Base-by-base conservation (phyloP, 169 alveolate species). In the Eimeria necatrix region DNA sequence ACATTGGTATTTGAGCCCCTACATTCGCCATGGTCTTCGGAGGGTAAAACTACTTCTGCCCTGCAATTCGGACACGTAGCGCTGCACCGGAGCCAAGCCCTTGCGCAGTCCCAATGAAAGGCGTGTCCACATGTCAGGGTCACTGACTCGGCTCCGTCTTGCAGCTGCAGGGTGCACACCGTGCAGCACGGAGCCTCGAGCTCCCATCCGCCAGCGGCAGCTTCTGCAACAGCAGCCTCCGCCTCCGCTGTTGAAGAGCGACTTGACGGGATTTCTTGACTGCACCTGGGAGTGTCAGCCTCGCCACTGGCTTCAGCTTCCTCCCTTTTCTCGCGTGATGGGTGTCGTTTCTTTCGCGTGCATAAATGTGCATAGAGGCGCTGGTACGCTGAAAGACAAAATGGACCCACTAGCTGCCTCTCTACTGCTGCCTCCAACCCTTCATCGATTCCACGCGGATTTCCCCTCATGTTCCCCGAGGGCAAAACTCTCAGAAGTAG, bases 51-150 rank as follows among this genome's bases (percentile, higher is more conserved):
- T 6, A 92, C 89, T 26, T 92, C 93, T 4, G 95, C 95, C 52
- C 96, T 60, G 89, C 98, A 96, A 83, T 96, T 96, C 48, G 98
- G 98, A 48, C 98, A 96, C 68, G 97, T 94, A 70, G 73, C 90
- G 56, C 94, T 95, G 49, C 81, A 86, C 64, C 93, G 60, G 52
- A 95, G 93, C 98, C 98, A 96, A 4, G 84, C 95, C 61, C 85
- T 71, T 22, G 93, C 96, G 70, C 98, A 96, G 22, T 76, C 89
- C 92, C 90, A 64, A 94, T 96, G 98, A 89, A 96, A 96, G 16
- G 93, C 95, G 61, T 96, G 98, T 26, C 97, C 97, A 74, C 98
- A 96, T 4, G 87, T 52, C 78, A 96, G 95, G n/a, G 73, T 48
- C 46, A 64, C 89, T 16, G 89, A 46, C 81, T 41, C 56, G 6